phyloP scores from a whole-genome alignment of 179 eudicot species.

The Pouteria campechiana region DNA sequence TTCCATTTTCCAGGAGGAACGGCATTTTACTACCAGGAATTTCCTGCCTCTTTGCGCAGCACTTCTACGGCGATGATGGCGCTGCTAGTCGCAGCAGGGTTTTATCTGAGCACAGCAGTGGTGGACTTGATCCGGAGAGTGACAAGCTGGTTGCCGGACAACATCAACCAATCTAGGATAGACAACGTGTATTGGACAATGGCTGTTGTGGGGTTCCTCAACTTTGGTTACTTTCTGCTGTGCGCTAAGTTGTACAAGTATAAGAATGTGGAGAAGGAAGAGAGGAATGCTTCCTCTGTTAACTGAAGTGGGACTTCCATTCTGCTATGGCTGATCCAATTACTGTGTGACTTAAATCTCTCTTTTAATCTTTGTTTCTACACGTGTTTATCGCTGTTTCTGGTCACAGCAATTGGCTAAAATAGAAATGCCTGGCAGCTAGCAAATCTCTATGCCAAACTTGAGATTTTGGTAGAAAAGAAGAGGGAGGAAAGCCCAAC shows the following conservation, averaged over 20 bases:
- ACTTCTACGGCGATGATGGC: conserved; percentile 44
- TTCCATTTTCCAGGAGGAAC: conserved; percentile 31
- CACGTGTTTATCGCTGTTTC: too few species aligned
- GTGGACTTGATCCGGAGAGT: conserved; percentile 17
- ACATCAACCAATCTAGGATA: conserved; percentile 36
- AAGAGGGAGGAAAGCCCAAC: too few species aligned
- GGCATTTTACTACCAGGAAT: conserved; percentile 43
- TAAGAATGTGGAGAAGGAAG: background rate
- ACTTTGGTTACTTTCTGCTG: conserved; percentile 26
- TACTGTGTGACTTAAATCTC: too few species aligned
- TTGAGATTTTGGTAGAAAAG: too few species aligned
- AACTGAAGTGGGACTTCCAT: too few species aligned
- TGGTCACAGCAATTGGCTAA: too few species aligned
- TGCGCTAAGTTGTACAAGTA: conserved; percentile 28
- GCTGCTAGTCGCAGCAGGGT: conserved; percentile 27
- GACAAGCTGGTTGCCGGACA: conserved; percentile 38
- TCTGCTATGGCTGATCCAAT: too few species aligned
- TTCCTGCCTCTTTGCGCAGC: conserved; percentile 32
- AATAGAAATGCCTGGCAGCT: too few species aligned
- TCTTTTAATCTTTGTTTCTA: too few species aligned
- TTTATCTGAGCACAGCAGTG: conserved; percentile 32
- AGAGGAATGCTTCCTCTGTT: too few species aligned
- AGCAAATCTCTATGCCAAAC: too few species aligned
- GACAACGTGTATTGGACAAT: conserved; percentile 42
- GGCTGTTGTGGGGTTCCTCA: conserved; percentile 15